Percentiles rank a stretch among this genome's conserved stretches.
Conservation (phyloP, 1,139 yeast genomes). For the Petasospora fabianii region DNA sequence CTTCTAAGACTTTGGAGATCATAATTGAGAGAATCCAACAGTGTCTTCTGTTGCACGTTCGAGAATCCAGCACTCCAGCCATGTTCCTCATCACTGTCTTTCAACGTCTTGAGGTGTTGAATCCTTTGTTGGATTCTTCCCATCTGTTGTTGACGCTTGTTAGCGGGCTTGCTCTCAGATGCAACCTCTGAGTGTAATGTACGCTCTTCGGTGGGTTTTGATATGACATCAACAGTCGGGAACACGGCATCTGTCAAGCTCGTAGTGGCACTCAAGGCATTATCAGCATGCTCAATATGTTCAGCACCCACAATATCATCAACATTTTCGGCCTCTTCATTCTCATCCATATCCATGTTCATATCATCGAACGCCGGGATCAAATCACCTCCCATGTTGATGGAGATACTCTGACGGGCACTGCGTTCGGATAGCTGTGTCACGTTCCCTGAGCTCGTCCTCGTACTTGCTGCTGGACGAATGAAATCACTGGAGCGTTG, state of each 20-base stretch:
- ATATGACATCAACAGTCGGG: neutral
- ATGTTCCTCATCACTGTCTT: constrained; percentile 11
- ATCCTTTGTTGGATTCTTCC: constrained; percentile 27
- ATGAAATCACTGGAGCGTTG: constrained; percentile 1
- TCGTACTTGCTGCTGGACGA: neutral
- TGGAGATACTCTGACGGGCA: constrained; percentile 10
- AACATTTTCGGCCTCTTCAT: constrained; percentile 10
- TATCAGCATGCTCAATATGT: constrained; percentile 1
- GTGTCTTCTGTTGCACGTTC: constrained; percentile 23
- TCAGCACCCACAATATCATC: constrained; percentile 1
- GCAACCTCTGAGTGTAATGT: neutral
- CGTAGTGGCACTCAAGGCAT: neutral
- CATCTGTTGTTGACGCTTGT: neutral
- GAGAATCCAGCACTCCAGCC: constrained; percentile 8
- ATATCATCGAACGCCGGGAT: constrained; percentile 24
- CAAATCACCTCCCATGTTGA: constrained; percentile 22
- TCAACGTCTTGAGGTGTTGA: constrained; percentile 17
- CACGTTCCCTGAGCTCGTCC: constrained; percentile 1
- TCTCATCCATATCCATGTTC: constrained; percentile 22
- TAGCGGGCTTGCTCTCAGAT: neutral
- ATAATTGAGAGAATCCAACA: constrained; percentile 22
- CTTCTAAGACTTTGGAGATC: constrained; percentile 22
- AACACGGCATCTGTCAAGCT: constrained; percentile 6
- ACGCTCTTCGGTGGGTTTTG: neutral
- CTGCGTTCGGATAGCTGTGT: neutral